These are phyloP conservation scores for Monsonia emarginata DNA, from an alignment of 441 rosid species.

Conservation along the genomic window DNA sequence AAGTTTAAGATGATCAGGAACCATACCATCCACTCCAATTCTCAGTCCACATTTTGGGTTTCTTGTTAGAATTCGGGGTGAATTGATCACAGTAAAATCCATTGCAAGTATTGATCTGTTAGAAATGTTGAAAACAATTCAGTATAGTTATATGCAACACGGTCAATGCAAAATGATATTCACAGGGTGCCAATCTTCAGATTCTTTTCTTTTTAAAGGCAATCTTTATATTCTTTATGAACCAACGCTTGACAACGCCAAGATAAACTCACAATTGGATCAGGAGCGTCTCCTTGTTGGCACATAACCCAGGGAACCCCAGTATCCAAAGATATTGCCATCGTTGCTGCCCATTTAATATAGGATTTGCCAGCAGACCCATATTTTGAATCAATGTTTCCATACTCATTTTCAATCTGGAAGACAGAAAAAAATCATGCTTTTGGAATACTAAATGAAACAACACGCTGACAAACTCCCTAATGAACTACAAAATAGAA, in stretches of 20 bases:
- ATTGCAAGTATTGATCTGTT: constrained; percentile 64
- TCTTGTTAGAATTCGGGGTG: constrained; percentile 54
- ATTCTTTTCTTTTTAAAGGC: no score
- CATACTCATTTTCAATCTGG: constrained; percentile 75
- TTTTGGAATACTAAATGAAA: background rate
- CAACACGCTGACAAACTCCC: background rate
- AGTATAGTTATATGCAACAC: background rate
- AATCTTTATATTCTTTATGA: background rate
- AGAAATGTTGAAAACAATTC: background rate
- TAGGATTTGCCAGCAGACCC: constrained; percentile 50
- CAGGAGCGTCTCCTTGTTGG: constrained; percentile 67
- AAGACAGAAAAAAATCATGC: background rate
- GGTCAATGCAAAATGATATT: background rate
- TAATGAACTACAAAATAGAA: constrained; percentile 1
- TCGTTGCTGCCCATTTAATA: constrained; percentile 57
- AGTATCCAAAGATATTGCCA: constrained; percentile 58
- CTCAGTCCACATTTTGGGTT: constrained; percentile 76
- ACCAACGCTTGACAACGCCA: background rate
- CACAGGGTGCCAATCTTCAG: background rate
- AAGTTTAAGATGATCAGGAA: no score
- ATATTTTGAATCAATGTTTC: constrained; percentile 37
- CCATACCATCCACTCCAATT: constrained; percentile 71
- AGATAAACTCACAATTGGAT: constrained; percentile 44
- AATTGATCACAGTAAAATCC: constrained; percentile 72
- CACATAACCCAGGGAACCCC: constrained; percentile 84